Conservation (phyloP, 2,329 filamentous ascomycete species). For the Penicillium digitatum region DNA sequence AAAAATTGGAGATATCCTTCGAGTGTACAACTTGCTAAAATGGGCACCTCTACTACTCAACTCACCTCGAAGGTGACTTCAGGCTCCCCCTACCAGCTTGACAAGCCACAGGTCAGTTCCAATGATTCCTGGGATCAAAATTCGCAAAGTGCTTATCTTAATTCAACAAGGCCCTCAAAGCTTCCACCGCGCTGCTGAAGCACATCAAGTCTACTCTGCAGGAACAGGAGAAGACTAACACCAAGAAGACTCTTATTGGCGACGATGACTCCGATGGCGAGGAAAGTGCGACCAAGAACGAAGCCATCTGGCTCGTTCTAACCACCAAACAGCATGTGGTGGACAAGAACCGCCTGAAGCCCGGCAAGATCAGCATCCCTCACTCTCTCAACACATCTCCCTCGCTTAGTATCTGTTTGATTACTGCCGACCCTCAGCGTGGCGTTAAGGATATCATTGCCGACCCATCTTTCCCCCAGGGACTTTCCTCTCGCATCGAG, state of each 20-base stretch:
- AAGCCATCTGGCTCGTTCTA: conserved; percentile 58
- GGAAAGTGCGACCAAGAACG: conserved; percentile 44
- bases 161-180: conserved; percentile 51
- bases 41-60: conserved; percentile 39
- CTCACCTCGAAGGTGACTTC: conserved; percentile 42
- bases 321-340: conserved; percentile 64
- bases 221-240: conserved; percentile 47
- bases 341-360: conserved; percentile 76
- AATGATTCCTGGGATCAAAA: neutral
- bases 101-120: conserved; percentile 44
- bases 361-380: conserved; percentile 73
- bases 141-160: conserved; percentile 17
- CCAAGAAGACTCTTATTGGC: conserved; percentile 54
- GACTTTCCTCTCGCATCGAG: conserved; percentile 64
- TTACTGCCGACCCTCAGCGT: conserved; percentile 77
- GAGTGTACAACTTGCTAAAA: conserved; percentile 29
- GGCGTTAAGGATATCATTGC: conserved; percentile 85
- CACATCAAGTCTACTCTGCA: conserved; percentile 52
- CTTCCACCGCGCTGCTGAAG: conserved; percentile 56
- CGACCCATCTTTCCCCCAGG: conserved; percentile 65
- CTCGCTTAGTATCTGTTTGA: conserved; percentile 72
- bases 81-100: conserved; percentile 48
- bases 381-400: conserved; percentile 68
- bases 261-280: conserved; percentile 46
- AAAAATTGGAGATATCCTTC: conserved; percentile 25